Base-by-base conservation (phyloP, 2,329 filamentous ascomycete species). In the Phialemonium atrogriseum region DNA sequence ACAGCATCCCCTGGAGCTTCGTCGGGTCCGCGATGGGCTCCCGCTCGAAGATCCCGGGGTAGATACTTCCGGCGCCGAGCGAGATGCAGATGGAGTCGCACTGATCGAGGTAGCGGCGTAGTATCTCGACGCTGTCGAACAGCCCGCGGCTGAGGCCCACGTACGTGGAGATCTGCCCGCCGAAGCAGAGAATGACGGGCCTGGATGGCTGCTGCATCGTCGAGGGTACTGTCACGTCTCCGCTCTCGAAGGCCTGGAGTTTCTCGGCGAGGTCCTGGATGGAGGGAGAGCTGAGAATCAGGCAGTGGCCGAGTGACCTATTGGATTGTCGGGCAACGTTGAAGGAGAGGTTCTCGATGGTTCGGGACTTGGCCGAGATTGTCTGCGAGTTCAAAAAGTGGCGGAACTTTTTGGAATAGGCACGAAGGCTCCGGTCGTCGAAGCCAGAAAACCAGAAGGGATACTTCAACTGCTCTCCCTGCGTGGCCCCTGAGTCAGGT, bases 1-100 rank as follows among this genome's bases (percentile, higher is more conserved):
- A 59, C 1, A 68, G 43, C 6, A 32, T 40, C 0, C 56, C 44
- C 32, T 69, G 66, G 2, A 69, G 44, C 5, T 33, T 29, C 1
- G 53, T 47, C 0, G 36, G 28, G 31, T 56, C 47, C 0, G 26
- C 7, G 8, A 55, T 35, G 0, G 49, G 44, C 1, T 36, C 18
- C 0, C 28, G 24, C 12, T 45, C 20, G 33, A 61, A 60, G n/a
- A 62, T 49, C 5, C 18, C 34, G 0, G 56, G 57, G 23, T 38
- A 51, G 15, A 63, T 51, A 32, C 43, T 46, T 1, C 13, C 33
- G 2, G 38, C 10, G 0, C 54, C 54, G 0, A 48, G 32, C 0
- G 36, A 34, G 3, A 6, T 15, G 9, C 30, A 14, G 1, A 35
- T 28, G 1, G 8, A n/a, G 17, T 55, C 36, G 30, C 41, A 45